Conservation (phyloP, 2,329 filamentous ascomycete genomes). For the Dactylellina cionopaga region DNA sequence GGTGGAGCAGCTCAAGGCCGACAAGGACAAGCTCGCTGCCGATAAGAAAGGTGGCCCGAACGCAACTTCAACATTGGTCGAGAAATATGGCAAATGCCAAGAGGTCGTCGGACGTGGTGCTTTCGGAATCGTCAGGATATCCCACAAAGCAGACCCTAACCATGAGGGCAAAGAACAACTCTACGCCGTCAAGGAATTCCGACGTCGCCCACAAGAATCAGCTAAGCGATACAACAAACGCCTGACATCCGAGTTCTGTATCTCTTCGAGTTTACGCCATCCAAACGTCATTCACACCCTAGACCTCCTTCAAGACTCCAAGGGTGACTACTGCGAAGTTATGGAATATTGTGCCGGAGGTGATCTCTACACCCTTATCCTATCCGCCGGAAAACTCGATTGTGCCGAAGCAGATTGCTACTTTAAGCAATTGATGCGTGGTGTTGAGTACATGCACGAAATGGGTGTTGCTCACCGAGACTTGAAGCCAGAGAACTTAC, state of each 20-base stretch:
- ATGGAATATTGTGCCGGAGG: slow-evolving; percentile 99
- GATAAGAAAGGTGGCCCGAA: slow-evolving; percentile 82
- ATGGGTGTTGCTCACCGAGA: slow-evolving; percentile 99
- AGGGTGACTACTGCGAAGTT: slow-evolving; percentile 97
- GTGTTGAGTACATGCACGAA: slow-evolving; percentile 98
- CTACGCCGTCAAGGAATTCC: slow-evolving; percentile 98
- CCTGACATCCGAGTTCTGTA: slow-evolving; percentile 96
- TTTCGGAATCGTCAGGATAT: slow-evolving; percentile 96
- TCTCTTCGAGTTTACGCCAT: slow-evolving; percentile 94
- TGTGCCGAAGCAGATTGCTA: slow-evolving; percentile 95
- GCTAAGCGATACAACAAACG: slow-evolving; percentile 98
- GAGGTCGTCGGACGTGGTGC: slow-evolving; percentile 95
- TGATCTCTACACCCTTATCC: slow-evolving; percentile 91
- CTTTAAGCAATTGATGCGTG: slow-evolving; percentile 99
- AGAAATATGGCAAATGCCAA: slow-evolving; percentile 98
- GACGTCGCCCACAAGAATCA: slow-evolving; percentile 89
- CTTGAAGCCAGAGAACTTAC: slow-evolving; percentile 93
- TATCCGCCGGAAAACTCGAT: slow-evolving; percentile 90
- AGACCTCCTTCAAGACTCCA: slow-evolving; percentile 92
- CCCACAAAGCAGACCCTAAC: slow-evolving; percentile 89
- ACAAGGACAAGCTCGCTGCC: slow-evolving; percentile 77
- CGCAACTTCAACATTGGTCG: slow-evolving; percentile 80
- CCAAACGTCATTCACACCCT: slow-evolving; percentile 98
- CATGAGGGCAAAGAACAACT: slow-evolving; percentile 82
- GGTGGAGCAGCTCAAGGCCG: slow-evolving; percentile 91